Conservation (phyloP, 2,329 filamentous ascomycete genomes). For the Aureobasidium sp. region DNA sequence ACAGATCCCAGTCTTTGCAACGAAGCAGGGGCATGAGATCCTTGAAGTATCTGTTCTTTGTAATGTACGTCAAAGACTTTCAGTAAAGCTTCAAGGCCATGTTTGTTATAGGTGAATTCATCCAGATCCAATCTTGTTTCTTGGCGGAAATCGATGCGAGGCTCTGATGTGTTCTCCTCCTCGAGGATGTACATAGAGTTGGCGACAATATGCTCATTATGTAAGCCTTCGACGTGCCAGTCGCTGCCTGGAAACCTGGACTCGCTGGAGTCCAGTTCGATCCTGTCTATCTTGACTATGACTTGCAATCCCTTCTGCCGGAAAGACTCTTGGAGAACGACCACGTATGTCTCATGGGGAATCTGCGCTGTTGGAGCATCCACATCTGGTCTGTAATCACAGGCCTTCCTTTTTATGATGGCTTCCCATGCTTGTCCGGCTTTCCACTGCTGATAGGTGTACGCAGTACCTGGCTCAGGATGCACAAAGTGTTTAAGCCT, state of each 20-base stretch:
- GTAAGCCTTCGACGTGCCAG: slow-evolving; percentile 57
- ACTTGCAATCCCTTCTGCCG: slow-evolving; percentile 59
- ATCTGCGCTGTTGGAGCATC: not conserved
- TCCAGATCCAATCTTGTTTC: too few species aligned
- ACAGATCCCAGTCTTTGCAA: too few species aligned
- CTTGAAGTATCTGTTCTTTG: slow-evolving; percentile 31
- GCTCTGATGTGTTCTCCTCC: slow-evolving; percentile 63
- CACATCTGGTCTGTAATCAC: not conserved
- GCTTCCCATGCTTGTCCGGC: slow-evolving; percentile 10
- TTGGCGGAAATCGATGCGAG: slow-evolving; percentile 57
- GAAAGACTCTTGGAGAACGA: slow-evolving; percentile 32
- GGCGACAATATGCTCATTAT: slow-evolving; percentile 71
- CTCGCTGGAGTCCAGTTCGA: slow-evolving; percentile 65
- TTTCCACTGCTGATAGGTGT: slow-evolving; percentile 20
- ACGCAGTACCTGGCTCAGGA: slow-evolving; percentile 19
- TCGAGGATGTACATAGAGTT: slow-evolving; percentile 71
- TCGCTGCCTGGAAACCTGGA: slow-evolving; percentile 59
- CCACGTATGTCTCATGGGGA: not conserved
- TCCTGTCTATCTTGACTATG: slow-evolving; percentile 68
- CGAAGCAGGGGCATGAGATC: too few species aligned
- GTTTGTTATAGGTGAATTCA: too few species aligned
- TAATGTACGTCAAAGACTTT: slow-evolving; percentile 33
- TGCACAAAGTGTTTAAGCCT: slow-evolving; percentile 14
- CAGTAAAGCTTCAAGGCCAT: too few species aligned
- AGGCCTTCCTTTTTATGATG: not conserved